phyloP scores from a whole-genome alignment of 2,329 filamentous ascomycete genomes.

The Davidsoniella neocaledoniae region DNA sequence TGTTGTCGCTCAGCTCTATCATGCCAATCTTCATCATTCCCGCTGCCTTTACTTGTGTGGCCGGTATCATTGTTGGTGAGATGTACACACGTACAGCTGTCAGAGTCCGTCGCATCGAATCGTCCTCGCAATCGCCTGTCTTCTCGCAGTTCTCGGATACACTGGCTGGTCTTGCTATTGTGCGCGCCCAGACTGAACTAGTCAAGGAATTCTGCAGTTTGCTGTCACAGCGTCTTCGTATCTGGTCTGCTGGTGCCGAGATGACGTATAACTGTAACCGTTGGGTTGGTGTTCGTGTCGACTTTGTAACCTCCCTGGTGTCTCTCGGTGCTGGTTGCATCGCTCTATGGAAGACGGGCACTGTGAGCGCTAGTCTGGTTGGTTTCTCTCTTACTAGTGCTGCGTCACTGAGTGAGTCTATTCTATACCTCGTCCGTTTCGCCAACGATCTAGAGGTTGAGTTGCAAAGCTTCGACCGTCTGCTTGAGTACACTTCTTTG shows the following conservation, averaged over 20 bases:
- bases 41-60: constrained; percentile 26
- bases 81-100: constrained; percentile 27
- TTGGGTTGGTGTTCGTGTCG: constrained; percentile 30
- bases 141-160: constrained; percentile 30
- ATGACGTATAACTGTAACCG: constrained; percentile 29
- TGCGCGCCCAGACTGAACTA: constrained; percentile 28
- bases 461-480: constrained; percentile 26
- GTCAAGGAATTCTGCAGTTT: constrained; percentile 24
- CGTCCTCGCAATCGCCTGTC: constrained; percentile 30
- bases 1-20: constrained; percentile 31
- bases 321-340: constrained; percentile 26
- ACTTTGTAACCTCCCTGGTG: constrained; percentile 27
- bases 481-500: constrained; percentile 22
- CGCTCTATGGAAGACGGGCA: constrained; percentile 23
- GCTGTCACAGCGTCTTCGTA: constrained; percentile 24
- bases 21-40: constrained; percentile 35
- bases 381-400: constrained; percentile 33
- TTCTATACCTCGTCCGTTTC: constrained; percentile 25
- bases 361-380: constrained; percentile 26
- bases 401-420: constrained; percentile 26
- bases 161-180: constrained; percentile 24
- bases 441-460: constrained; percentile 33
- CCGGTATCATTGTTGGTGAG: constrained; percentile 27
- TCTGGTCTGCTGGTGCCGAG: constrained; percentile 23
- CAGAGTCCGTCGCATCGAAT: constrained; percentile 28